phyloP scores from a whole-genome alignment of 768 basidiomycete species.

The Leucosporidium creatinivorum region DNA sequence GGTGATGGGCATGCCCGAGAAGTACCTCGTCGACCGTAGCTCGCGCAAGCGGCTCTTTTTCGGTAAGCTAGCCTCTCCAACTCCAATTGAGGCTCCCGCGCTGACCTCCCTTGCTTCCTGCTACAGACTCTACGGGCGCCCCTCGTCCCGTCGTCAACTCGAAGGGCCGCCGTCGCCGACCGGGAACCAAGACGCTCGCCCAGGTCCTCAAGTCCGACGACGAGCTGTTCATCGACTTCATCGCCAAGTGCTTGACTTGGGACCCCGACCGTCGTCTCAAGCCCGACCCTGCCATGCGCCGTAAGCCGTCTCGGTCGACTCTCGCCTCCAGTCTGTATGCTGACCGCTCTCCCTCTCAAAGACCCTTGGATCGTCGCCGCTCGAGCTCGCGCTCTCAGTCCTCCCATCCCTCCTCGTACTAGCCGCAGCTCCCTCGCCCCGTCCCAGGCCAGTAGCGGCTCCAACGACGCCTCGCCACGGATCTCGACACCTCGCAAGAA shows the following conservation, averaged over 20 bases:
- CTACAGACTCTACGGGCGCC: slow-evolving; percentile 77
- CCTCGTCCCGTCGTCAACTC: slow-evolving; percentile 92
- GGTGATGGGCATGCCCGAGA: slow-evolving; percentile 89
- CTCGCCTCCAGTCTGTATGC: background rate
- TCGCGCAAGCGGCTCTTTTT: slow-evolving; percentile 93
- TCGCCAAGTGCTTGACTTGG: slow-evolving; percentile 94
- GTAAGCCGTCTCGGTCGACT: slow-evolving; percentile 4
- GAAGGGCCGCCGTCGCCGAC: slow-evolving; percentile 84
- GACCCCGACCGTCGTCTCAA: slow-evolving; percentile 94
- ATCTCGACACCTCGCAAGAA: slow-evolving; percentile 28
- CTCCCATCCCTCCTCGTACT: slow-evolving; percentile 1
- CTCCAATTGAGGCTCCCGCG: background rate
- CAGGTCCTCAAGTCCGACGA: slow-evolving; percentile 88
- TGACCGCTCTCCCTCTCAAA: background rate
- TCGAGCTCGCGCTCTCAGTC: slow-evolving; percentile 1
- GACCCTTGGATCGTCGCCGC: slow-evolving; percentile 10
- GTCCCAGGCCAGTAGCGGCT: background rate
- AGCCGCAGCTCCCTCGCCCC: background rate
- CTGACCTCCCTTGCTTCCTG: background rate
- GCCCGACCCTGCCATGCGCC: slow-evolving; percentile 82
- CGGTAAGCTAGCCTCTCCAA: slow-evolving; percentile 53
- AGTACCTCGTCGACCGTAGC: slow-evolving; percentile 87
- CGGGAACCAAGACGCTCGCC: slow-evolving; percentile 80
- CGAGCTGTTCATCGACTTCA: slow-evolving; percentile 92
- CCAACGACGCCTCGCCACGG: slow-evolving; percentile 1